A percentile compares a stretch with the other conserved stretches of the same genome.
phyloP scores from a whole-genome alignment of 2,329 filamentous ascomycete genomes.

The Alternaria triticimaculans region DNA sequence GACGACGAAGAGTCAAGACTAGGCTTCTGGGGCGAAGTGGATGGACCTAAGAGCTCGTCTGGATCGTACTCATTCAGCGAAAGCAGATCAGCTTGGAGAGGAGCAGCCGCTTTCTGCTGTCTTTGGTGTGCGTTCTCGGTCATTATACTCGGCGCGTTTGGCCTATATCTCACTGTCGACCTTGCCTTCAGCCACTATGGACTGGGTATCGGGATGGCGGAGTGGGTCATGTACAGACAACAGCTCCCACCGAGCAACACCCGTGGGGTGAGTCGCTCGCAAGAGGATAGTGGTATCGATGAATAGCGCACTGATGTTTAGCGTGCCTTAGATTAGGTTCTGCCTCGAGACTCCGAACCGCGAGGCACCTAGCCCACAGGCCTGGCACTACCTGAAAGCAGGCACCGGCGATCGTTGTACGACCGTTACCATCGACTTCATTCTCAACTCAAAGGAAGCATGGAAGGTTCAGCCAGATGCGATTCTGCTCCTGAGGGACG shows the following conservation, averaged over 20 bases:
- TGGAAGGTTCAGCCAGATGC: conserved; percentile 3
- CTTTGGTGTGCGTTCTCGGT: conserved; percentile 7
- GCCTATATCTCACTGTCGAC: conserved; percentile 8
- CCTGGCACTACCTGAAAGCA: conserved; percentile 22
- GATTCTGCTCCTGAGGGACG: neutral
- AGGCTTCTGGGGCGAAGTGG: conserved; percentile 19
- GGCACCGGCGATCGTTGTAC: neutral
- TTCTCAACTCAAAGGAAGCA: neutral
- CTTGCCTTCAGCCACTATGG: conserved; percentile 6
- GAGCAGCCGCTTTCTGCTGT: conserved; percentile 1
- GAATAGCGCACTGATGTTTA: neutral
- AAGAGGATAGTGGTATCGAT: neutral
- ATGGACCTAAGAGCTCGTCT: neutral
- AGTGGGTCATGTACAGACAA: conserved; percentile 3
- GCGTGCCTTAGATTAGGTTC: conserved; percentile 22
- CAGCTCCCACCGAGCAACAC: neutral
- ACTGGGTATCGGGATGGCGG: conserved; percentile 10
- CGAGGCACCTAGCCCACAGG: conserved; percentile 20
- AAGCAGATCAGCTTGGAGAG: neutral
- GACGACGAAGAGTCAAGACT: conserved; percentile 16
- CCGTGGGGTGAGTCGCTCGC: neutral
- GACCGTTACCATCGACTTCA: neutral
- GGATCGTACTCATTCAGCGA: neutral
- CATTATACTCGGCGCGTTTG: conserved; percentile 1
- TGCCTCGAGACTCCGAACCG: conserved; percentile 24